These are phyloP conservation scores for Annulohypoxylon maeteangense DNA, from an alignment of 495 filamentous ascomycete genomes.

Conservation along the genomic window DNA sequence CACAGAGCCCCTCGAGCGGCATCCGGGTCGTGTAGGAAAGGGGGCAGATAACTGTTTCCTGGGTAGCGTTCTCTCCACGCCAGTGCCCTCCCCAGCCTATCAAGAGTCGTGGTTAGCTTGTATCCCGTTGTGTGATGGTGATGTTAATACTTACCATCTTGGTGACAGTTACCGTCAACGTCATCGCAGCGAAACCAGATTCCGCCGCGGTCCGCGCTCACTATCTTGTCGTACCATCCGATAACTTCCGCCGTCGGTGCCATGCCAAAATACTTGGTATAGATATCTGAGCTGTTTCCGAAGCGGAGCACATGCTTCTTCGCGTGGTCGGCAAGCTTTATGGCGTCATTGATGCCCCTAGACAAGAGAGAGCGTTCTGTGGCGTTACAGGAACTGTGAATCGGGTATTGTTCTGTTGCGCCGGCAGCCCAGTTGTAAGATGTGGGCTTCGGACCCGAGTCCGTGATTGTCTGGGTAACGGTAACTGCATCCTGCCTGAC, in stretches of 20 bases:
- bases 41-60: conserved; percentile 70
- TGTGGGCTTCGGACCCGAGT: conserved; percentile 10
- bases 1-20: conserved; percentile 63
- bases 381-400: conserved; percentile 67
- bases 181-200: conserved; percentile 69
- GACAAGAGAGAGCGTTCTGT: conserved; percentile 61
- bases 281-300: conserved; percentile 62
- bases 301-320: conserved; percentile 59
- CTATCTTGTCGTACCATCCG: conserved; percentile 63
- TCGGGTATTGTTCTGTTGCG: conserved; percentile 49
- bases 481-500: conserved; percentile 19
- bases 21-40: conserved; percentile 62
- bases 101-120: conserved; percentile 14
- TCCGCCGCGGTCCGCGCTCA: conserved; percentile 57
- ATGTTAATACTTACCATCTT: conserved; percentile 50
- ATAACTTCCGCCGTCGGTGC: conserved; percentile 59
- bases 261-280: conserved; percentile 67
- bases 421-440: conserved; percentile 33
- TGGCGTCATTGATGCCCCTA: conserved; percentile 59
- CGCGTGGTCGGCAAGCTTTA: conserved; percentile 60
- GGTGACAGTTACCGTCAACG: conserved; percentile 64
- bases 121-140: background rate
- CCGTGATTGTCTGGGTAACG: conserved; percentile 22
- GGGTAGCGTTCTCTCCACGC: conserved; percentile 66
- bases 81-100: conserved; percentile 68